phyloP scores from a whole-genome alignment of 2,329 filamentous ascomycete genomes.

The Colletotrichum horii region DNA sequence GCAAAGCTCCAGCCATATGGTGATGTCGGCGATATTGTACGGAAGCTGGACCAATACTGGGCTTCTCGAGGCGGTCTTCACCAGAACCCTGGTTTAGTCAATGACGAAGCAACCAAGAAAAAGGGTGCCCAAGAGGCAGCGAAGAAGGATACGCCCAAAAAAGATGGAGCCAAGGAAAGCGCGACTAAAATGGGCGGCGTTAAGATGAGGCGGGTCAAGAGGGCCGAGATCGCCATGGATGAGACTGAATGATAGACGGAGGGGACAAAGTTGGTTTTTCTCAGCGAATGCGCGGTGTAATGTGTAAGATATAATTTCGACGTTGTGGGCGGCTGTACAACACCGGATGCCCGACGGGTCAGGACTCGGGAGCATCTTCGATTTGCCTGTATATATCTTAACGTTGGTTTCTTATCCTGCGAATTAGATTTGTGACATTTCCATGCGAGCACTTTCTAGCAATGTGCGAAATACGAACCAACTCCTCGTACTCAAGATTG shows the following conservation, averaged over 20 bases:
- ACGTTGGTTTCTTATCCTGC: background rate
- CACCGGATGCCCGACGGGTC: background rate
- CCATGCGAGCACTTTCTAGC: accelerated
- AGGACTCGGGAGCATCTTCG: background rate
- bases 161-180: background rate
- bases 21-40: background rate
- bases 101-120: background rate
- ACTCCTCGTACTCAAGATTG: background rate
- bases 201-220: background rate
- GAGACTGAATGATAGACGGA: background rate
- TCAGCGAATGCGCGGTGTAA: background rate
- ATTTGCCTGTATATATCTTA: background rate
- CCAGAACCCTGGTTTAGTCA: background rate
- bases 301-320: background rate
- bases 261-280: background rate
- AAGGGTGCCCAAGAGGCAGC: background rate
- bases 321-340: background rate
- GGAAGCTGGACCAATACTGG: background rate
- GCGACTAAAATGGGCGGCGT: background rate
- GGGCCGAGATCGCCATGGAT: background rate
- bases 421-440: background rate
- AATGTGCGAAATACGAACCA: accelerated
- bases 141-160: background rate
- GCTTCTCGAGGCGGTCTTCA: background rate
- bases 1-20: slow-evolving; percentile 13